Evolutionary conservation across 768 basidiomycete genomes (phyloP).

Genomic region (Lyophyllum decastes): DNA sequence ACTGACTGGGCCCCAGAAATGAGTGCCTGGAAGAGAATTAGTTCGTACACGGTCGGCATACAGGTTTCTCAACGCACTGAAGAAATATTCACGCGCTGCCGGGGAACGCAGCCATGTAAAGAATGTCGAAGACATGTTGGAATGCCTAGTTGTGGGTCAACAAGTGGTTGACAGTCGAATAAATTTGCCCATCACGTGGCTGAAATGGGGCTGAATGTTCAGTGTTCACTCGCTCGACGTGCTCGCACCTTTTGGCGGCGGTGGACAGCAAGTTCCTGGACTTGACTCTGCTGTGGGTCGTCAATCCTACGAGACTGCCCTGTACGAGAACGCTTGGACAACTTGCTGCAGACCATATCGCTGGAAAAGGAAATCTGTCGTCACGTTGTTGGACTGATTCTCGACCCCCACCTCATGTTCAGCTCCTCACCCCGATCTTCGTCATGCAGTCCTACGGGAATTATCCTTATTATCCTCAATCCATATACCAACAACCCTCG

Average conservation of each 20-base stretch:
- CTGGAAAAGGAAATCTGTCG: conserved; percentile 36
- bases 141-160: conserved; percentile 6
- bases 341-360: background rate
- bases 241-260: background rate
- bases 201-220: background rate
- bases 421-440: conserved; percentile 21
- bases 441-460: conserved; percentile 36
- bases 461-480: conserved; percentile 49
- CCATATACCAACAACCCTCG: conserved; percentile 41
- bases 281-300: background rate
- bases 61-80: conserved; percentile 60
- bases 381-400: conserved; percentile 20
- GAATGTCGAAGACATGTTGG: conserved; percentile 79
- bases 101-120: conserved; percentile 89
- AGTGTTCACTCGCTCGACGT: background rate
- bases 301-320: background rate
- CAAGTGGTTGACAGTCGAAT: background rate
- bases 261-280: background rate
- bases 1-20: conserved; percentile 97
- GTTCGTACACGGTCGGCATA: background rate
- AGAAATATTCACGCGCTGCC: conserved; percentile 91
- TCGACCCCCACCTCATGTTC: conserved; percentile 11
- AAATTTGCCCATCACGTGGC: conserved; percentile 18
- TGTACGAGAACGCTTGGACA: background rate
- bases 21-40: conserved; percentile 64